A percentile compares a stretch with the other conserved stretches of the same genome.
These are phyloP conservation scores for Beauveria brongniartii DNA, from an alignment of 2,329 filamentous ascomycete genomes.

Conservation along the genomic window DNA sequence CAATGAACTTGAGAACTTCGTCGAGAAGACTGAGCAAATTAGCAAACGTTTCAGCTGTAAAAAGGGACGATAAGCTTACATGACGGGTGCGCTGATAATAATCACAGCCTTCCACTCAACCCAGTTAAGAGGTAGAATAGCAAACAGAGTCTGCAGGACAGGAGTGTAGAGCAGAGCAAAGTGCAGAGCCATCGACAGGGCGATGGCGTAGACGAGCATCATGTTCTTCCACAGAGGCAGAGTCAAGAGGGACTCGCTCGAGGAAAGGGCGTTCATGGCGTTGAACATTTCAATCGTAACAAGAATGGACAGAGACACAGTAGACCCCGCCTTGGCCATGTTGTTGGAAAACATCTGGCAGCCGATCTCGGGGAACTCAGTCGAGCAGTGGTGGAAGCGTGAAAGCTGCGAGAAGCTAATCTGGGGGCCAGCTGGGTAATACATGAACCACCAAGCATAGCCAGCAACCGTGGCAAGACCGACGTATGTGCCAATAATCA, in stretches of 20 bases:
- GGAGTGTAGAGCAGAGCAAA: slow-evolving; percentile 91
- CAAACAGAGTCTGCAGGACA: slow-evolving; percentile 80
- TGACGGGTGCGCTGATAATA: slow-evolving; percentile 80
- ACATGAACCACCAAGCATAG: slow-evolving; percentile 99
- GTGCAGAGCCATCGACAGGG: slow-evolving; percentile 87
- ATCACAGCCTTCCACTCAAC: slow-evolving; percentile 90
- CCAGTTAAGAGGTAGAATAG: slow-evolving; percentile 79
- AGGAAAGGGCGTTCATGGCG: slow-evolving; percentile 95
- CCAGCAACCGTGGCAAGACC: slow-evolving; percentile 90
- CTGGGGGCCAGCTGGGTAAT: slow-evolving; percentile 79
- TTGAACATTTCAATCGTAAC: slow-evolving; percentile 99
- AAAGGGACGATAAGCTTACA: slow-evolving; percentile 51
- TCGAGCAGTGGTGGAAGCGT: slow-evolving; percentile 88
- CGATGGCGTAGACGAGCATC: slow-evolving; percentile 94
- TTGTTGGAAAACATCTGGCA: slow-evolving; percentile 87
- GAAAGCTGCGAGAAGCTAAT: slow-evolving; percentile 84
- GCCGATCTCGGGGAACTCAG: slow-evolving; percentile 79
- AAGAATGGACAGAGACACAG: slow-evolving; percentile 81
- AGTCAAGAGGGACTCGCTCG: slow-evolving; percentile 86
- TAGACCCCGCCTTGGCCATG: slow-evolving; percentile 82
- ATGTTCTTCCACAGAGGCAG: slow-evolving; percentile 97
- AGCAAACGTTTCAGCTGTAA: slow-evolving; percentile 16
- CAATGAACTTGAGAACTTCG: slow-evolving; percentile 71
- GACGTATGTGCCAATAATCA: slow-evolving; percentile 93
- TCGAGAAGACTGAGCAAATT: slow-evolving; percentile 58